Conservation (phyloP, 176 grass and related monocot species). For the Ampelocalamus luodianensis region DNA sequence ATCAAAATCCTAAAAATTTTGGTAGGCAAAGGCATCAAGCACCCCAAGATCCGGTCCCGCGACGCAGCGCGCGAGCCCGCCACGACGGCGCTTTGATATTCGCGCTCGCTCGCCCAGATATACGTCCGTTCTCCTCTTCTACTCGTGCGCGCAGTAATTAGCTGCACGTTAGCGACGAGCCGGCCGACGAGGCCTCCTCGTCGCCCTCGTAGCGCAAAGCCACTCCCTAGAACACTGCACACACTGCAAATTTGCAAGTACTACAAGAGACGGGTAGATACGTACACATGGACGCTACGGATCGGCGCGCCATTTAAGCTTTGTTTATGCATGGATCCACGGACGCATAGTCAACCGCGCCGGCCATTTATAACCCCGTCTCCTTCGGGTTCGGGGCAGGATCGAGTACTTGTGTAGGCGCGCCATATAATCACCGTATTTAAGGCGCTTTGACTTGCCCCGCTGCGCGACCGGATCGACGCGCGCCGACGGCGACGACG, state of each 20-base stretch:
- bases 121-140: background rate
- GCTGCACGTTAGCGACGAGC: background rate
- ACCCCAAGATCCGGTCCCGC: background rate
- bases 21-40: background rate
- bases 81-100: background rate
- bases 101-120: background rate
- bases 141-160: background rate
- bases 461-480: background rate
- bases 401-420: background rate
- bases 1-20: too few species aligned
- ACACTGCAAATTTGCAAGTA: too few species aligned
- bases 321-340: background rate
- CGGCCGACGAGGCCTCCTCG: too few species aligned
- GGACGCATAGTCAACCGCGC: background rate
- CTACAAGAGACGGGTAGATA: background rate
- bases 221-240: background rate
- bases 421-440: background rate
- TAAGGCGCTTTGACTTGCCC: background rate
- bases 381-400: background rate
- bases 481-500: background rate
- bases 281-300: background rate
- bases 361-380: background rate
- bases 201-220: too few species aligned
- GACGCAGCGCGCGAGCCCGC: background rate
- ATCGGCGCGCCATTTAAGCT: background rate